Evolutionary conservation across 2,329 filamentous ascomycete species (phyloP).

Genomic region (Trichoderma gracile): DNA sequence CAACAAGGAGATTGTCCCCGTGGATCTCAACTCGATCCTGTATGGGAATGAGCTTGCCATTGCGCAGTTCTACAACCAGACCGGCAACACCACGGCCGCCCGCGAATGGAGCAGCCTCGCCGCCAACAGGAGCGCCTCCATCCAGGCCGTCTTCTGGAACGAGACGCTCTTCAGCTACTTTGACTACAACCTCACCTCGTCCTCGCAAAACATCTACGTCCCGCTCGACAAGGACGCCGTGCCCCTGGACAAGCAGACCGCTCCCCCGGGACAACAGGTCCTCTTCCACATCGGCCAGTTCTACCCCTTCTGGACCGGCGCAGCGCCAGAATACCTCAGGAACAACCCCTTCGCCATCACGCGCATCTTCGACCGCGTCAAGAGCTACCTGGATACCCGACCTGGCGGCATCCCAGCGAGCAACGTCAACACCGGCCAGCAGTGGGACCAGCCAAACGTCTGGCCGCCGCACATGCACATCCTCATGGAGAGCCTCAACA

Average conservation of each 20-base stretch:
- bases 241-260: slow-evolving; percentile 38
- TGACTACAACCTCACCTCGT: slow-evolving; percentile 66
- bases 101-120: slow-evolving; percentile 53
- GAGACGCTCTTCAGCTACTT: slow-evolving; percentile 63
- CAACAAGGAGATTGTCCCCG: slow-evolving; percentile 57
- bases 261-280: slow-evolving; percentile 58
- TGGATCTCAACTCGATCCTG: slow-evolving; percentile 68
- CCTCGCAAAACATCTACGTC: slow-evolving; percentile 56
- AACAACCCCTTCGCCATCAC: slow-evolving; percentile 60
- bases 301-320: slow-evolving; percentile 70
- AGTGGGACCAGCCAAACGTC: slow-evolving; percentile 71
- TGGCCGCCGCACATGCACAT: slow-evolving; percentile 69
- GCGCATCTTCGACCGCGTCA: slow-evolving; percentile 55
- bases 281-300: slow-evolving; percentile 61
- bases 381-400: slow-evolving; percentile 51
- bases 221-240: slow-evolving; percentile 48
- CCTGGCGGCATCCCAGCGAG: slow-evolving; percentile 62
- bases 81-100: slow-evolving; percentile 53
- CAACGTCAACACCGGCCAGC: slow-evolving; percentile 61
- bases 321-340: slow-evolving; percentile 58
- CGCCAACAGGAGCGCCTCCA: slow-evolving; percentile 57
- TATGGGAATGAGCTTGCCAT: slow-evolving; percentile 66
- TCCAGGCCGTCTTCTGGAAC: slow-evolving; percentile 66
- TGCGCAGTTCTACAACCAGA: slow-evolving; percentile 52
- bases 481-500: slow-evolving; percentile 61